Conservation (phyloP, 352 stramenopile genomes). For the Aphanomyces astaci region DNA sequence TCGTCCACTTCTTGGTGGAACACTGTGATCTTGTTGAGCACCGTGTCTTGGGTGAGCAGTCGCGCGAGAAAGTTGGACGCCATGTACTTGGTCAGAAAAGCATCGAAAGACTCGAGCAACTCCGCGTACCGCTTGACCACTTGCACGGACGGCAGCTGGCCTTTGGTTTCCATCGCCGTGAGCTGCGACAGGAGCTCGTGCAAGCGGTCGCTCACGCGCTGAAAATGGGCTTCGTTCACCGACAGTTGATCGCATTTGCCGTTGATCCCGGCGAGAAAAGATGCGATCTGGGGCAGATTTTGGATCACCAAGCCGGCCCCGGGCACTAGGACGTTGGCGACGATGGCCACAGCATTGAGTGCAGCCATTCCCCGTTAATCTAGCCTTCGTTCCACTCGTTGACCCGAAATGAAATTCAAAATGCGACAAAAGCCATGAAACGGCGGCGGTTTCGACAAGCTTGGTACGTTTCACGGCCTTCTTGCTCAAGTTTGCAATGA, state of each 20-base stretch:
- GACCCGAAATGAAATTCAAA: no score
- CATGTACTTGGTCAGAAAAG: background rate
- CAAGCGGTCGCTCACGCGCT: background rate
- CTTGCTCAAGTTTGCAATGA: no score
- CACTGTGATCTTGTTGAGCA: constrained; percentile 11
- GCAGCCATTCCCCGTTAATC: background rate
- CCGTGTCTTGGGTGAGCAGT: constrained; percentile 6
- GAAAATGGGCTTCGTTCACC: constrained; percentile 9
- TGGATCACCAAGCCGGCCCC: background rate
- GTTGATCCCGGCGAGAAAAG: constrained; percentile 4
- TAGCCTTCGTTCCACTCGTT: background rate
- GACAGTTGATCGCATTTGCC: constrained; percentile 10
- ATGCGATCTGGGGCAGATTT: constrained; percentile 2
- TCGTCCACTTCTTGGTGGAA: constrained; percentile 13
- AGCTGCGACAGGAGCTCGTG: constrained; percentile 11
- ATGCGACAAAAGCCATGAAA: no score
- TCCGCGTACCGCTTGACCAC: constrained; percentile 11
- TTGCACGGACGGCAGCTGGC: constrained; percentile 5
- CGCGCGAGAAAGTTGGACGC: background rate
- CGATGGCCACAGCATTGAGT: background rate
- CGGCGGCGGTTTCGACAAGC: no score
- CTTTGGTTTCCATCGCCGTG: background rate
- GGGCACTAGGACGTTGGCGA: constrained; percentile 11
- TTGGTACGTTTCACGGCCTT: no score
- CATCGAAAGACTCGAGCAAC: constrained; percentile 2